phyloP scores from a whole-genome alignment of 1,284 basidiomycete genomes.

The Bondarzewia mesenterica region DNA sequence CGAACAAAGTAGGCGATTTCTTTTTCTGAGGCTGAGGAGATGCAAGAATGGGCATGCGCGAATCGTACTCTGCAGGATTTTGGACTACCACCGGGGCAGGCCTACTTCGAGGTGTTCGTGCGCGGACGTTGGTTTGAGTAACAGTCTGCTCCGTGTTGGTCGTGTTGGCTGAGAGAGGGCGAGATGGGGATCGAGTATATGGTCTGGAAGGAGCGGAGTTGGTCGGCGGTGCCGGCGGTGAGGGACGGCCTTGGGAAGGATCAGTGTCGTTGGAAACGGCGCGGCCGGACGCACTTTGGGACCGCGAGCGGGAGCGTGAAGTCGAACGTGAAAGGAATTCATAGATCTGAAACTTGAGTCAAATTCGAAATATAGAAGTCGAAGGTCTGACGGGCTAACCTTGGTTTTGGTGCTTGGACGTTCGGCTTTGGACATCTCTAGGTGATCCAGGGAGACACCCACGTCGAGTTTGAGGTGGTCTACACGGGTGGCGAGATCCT shows the following conservation, averaged over 20 bases:
- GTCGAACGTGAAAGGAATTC: constrained; percentile 22
- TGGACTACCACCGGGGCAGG: neutral
- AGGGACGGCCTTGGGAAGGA: constrained; percentile 16
- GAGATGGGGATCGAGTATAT: constrained; percentile 39
- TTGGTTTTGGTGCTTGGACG: constrained; percentile 8
- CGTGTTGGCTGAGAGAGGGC: constrained; percentile 58
- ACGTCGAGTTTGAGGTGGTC: constrained; percentile 12
- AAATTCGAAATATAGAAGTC: neutral
- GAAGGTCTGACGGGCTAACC: constrained; percentile 4
- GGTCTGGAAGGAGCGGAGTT: constrained; percentile 33
- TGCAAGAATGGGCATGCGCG: constrained; percentile 12
- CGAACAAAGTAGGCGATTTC: constrained; percentile 41
- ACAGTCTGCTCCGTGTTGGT: constrained; percentile 44
- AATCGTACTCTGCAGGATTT: constrained; percentile 9
- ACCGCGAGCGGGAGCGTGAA: constrained; percentile 27
- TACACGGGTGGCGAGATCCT: constrained; percentile 6
- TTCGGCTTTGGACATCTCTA: constrained; percentile 2
- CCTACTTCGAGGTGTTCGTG: constrained; percentile 28
- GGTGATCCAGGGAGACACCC: constrained; percentile 6
- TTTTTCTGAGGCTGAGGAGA: constrained; percentile 6
- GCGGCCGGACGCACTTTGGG: constrained; percentile 20
- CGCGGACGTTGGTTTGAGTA: constrained; percentile 31
- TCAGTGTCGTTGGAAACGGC: constrained; percentile 26
- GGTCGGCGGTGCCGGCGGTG: constrained; percentile 16
- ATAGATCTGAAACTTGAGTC: constrained; percentile 19